Evolutionary conservation across 1,139 yeast genomes (phyloP), one percentile per base, ranked within the genome.

Genomic region (Yamadazyma triangularis): DNA sequence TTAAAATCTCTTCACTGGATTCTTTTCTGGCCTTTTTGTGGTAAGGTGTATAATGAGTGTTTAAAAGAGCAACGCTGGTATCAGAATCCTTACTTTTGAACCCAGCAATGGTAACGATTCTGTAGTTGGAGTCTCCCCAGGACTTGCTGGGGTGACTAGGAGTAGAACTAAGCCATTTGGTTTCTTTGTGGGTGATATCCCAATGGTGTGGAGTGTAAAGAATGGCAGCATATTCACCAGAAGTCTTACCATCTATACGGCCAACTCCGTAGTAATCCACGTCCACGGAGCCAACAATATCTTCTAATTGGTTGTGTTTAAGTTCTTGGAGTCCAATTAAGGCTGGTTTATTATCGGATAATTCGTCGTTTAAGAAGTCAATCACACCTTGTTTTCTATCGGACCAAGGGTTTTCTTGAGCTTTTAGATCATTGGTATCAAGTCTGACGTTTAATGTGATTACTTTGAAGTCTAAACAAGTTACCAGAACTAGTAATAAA

Each of bases 191-290:
- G 13, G 60, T 30, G 15, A 69, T 38, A 16, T 47, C 39, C 54
- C 70, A 55, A 13, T 47, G 53, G 1, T 45, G 30, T 4, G 51
- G 45, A 29, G 62, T 53, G 41, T 59, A 68, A 19, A 64, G 47
- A n/a, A 71, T 53, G 1, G 77, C 75, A 26, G 72, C 61, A 35
- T 56, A 68, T 38, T 71, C 77, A 10, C 77, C 75, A 4, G 45
- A 41, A 12, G 48, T 49, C 6, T 42, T 37, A 5, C 77, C 77
- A 46, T 70, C 74, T 32, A 66, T 70, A 48, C 77, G 53, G 3
- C 76, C 76, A 15, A 62, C 65, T 2, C 73, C 73, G 33, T 58
- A 63, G 39, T 66, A 65, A 6, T 52, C 50, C 23, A 55, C 40
- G 2, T 56, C 57, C 2, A 24, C 20, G 6, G 6, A 6, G 20